Evolutionary conservation across 495 filamentous ascomycete genomes (phyloP).

Genomic region (Immersiella caudata): DNA sequence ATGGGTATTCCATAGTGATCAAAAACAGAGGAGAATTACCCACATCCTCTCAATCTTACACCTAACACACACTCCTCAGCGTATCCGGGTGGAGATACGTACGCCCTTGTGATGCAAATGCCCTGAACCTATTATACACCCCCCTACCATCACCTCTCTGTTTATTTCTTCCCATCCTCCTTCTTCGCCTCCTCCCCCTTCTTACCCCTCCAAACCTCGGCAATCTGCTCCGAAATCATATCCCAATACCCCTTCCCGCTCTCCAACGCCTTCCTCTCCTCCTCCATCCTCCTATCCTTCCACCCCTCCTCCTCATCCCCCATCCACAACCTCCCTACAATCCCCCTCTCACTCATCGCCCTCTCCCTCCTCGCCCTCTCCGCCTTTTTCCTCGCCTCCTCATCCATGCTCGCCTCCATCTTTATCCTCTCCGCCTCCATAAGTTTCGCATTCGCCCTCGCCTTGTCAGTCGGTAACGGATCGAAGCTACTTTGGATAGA

Average conservation of each 20-base stretch:
- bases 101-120: not conserved
- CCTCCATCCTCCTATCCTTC: conserved; percentile 69
- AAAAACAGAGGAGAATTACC: not conserved
- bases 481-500: not conserved
- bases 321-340: conserved; percentile 60
- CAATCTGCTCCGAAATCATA: conserved; percentile 82
- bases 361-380: conserved; percentile 23
- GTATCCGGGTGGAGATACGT: not conserved
- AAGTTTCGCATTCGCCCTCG: conserved; percentile 54
- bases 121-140: not conserved
- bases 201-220: conserved; percentile 67
- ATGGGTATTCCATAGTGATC: not conserved
- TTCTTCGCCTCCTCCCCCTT: conserved; percentile 12
- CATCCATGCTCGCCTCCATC: conserved; percentile 31
- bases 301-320: conserved; percentile 71
- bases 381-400: conserved; percentile 29
- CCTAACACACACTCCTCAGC: not conserved
- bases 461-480: conserved; percentile 55
- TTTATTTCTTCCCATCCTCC: conserved; percentile 15
- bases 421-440: conserved; percentile 42
- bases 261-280: conserved; percentile 72
- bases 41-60: not conserved
- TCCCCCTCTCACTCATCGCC: conserved; percentile 42
- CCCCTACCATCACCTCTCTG: not conserved
- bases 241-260: conserved; percentile 79